Evolutionary conservation across 495 filamentous ascomycete species (phyloP).

Genomic region (Aspergillus haitiensis): DNA sequence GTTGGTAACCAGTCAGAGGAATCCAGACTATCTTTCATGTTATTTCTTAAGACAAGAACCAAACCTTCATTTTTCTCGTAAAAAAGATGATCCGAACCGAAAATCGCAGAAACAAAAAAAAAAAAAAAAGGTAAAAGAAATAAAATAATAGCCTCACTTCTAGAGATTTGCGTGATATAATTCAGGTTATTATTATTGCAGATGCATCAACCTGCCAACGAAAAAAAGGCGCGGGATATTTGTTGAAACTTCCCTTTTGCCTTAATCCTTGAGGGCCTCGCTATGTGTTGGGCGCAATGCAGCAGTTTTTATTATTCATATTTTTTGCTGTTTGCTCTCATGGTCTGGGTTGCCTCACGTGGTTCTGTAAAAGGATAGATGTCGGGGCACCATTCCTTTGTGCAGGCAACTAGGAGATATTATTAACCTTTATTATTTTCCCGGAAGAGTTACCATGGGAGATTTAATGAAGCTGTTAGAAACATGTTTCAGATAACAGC

Average conservation of each 20-base stretch:
- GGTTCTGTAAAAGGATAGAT: background rate
- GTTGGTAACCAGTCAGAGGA: background rate
- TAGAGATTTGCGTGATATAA: conserved; percentile 17
- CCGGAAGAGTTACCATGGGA: conserved; percentile 7
- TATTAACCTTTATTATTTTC: conserved; percentile 11
- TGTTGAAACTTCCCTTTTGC: background rate
- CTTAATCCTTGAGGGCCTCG: background rate
- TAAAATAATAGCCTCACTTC: conserved; percentile 11
- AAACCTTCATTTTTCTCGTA: background rate
- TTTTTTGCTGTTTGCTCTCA: background rate
- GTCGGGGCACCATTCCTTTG: background rate
- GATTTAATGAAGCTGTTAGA: conserved; percentile 9
- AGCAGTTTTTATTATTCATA: background rate
- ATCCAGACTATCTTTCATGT: background rate
- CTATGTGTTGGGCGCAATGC: background rate
- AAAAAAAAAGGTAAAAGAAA: background rate
- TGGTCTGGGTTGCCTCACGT: conserved; percentile 14
- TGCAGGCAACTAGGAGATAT: conserved; percentile 7
- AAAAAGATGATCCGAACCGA: conserved; percentile 12
- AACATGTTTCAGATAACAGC: conserved; percentile 9
- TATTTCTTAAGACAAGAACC: background rate
- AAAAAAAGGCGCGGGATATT: background rate
- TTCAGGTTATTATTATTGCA: conserved; percentile 4
- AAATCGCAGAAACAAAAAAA: background rate
- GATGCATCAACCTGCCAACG: background rate